Base-by-base conservation (phyloP, 495 filamentous ascomycete species). In the Lophiotrema nucula region DNA sequence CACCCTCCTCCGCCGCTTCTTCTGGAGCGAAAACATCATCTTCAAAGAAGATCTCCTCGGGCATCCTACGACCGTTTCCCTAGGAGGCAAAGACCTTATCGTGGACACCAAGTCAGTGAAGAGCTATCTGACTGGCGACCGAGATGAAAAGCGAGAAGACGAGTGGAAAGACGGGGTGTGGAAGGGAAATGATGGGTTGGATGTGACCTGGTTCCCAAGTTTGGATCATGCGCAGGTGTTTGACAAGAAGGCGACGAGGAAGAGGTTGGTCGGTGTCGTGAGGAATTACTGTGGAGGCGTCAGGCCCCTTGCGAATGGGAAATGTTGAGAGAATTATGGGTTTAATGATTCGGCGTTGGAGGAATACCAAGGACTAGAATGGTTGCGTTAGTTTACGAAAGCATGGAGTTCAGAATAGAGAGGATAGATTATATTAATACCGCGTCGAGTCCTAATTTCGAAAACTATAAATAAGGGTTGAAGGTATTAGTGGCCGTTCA, bases 141-240 rank as follows among this genome's bases (percentile, higher is more conserved):
- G 53, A 19, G 24, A 31, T 22, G 59, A 31, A 22, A 45, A 22
- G 10, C 11, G 19, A 5, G 45, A 61, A 27, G 42, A 55, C 4
- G 46, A 38, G 18, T 78, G 75, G 77, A 78, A 77, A 61, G 46
- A 53, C 38, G 58, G 62, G 16, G 24, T 67, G 39, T 77, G 77
- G 74, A 75, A 63, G 48, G 75, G 76, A 4, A 66, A 74, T 15
- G n/a, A n/a, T n/a, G 83, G 79, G 6, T 66, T 85, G 26, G 79
- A 86, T 62, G 70, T 88, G 13, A 44, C 84, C 0, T 88, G 84
- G 83, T 87, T 79, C 62, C 69, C 76, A 12, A 69, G 74, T 11
- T 59, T 86, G 37, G 84, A 89, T 68, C 86, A 89, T 68, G 84
- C 83, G 22, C 81, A 88, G 59, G 75, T 83, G 12, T 88, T 88